Evolutionary conservation across 2,329 filamentous ascomycete species (phyloP).

Genomic region (Rutstroemia sp.): DNA sequence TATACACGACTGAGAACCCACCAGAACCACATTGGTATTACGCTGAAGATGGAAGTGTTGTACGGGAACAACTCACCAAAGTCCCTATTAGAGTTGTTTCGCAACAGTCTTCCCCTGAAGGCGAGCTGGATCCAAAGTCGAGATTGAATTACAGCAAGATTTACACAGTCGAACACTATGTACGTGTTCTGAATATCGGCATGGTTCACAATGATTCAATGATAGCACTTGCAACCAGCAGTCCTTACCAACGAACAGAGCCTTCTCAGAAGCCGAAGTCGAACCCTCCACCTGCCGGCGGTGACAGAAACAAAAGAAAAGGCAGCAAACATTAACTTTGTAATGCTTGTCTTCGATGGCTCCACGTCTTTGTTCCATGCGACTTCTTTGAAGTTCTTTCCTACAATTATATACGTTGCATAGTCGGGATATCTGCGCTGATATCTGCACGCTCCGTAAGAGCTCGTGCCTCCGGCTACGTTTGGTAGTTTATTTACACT

Average conservation of each 20-base stretch:
- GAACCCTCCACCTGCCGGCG: background rate
- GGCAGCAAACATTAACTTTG: too few relatives aligned
- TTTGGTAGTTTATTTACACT: too few relatives aligned
- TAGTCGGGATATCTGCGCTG: too few relatives aligned
- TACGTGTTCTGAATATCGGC: conserved; percentile 17
- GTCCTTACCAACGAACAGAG: background rate
- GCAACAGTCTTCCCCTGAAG: background rate
- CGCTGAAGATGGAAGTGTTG: background rate
- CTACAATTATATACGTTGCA: too few relatives aligned
- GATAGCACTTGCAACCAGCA: background rate
- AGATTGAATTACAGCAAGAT: conserved; percentile 23
- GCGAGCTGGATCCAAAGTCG: conserved; percentile 1
- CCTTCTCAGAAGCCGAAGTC: background rate
- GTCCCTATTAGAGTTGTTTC: conserved; percentile 16
- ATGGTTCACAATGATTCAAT: background rate
- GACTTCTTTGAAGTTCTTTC: too few relatives aligned
- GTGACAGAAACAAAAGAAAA: too few relatives aligned
- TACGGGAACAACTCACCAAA: conserved; percentile 14
- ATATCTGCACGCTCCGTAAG: too few relatives aligned
- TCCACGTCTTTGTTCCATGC: too few relatives aligned
- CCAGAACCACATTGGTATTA: background rate
- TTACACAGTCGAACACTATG: conserved; percentile 21
- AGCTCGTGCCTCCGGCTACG: too few relatives aligned
- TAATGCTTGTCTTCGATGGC: too few relatives aligned
- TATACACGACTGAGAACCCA: background rate